phyloP scores from a whole-genome alignment of 345 rosid species.

The Boechera divaricarpa region DNA sequence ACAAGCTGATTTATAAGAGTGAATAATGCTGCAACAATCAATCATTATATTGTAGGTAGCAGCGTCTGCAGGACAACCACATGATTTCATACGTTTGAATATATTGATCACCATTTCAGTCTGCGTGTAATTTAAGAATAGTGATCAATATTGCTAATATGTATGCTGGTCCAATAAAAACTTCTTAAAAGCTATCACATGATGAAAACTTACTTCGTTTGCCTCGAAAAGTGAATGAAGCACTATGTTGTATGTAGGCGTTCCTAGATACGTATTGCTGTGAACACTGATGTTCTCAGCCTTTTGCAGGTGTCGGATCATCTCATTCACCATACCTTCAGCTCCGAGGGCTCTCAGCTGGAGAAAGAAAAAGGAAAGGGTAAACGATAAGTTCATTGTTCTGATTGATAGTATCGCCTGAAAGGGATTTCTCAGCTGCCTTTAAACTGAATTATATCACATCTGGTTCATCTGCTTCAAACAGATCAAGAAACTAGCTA shows the following conservation, averaged over 20 bases:
- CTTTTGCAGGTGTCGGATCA: conserved; percentile 54
- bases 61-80: conserved; percentile 51
- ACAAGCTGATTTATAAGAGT: conserved; percentile 61
- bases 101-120: conserved; percentile 53
- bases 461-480: conserved; percentile 2
- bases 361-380: conserved; percentile 28
- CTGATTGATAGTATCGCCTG: neutral
- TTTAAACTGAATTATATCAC: conserved; percentile 9
- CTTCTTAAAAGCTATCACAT: conserved; percentile 19
- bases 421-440: neutral
- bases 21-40: conserved; percentile 61
- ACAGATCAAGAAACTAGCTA: conserved; percentile 23
- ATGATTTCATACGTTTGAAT: conserved; percentile 62
- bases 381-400: neutral
- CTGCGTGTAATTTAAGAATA: conserved; percentile 53
- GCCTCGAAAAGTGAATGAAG: conserved; percentile 70
- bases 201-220: conserved; percentile 56
- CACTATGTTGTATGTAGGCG: conserved; percentile 60
- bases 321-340: conserved; percentile 76
- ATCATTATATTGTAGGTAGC: conserved; percentile 76
- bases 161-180: conserved; percentile 26
- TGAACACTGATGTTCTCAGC: conserved; percentile 56
- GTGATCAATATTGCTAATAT: conserved; percentile 16
- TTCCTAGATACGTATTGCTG: conserved; percentile 48
- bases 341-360: conserved; percentile 80